Evolutionary conservation across 345 rosid species (phyloP).

Genomic region (Punica granatum): DNA sequence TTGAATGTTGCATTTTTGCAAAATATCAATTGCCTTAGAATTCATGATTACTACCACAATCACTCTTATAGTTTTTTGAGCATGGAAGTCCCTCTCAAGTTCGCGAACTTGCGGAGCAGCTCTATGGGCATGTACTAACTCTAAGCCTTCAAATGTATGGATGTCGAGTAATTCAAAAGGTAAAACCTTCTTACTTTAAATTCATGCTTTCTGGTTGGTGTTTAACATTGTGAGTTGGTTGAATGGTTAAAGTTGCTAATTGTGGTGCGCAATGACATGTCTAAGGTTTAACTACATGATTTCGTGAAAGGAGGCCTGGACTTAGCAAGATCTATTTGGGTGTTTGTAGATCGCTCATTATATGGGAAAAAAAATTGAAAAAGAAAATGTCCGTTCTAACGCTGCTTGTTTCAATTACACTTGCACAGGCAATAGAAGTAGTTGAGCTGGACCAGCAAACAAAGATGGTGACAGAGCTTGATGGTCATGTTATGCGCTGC

Average conservation of each 20-base stretch:
- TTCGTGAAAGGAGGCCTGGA: background rate
- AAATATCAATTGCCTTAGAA: background rate
- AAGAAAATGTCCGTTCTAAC: background rate
- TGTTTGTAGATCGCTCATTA: background rate
- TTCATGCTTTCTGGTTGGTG: background rate
- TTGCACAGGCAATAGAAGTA: conserved; percentile 77
- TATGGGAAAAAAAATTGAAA: background rate
- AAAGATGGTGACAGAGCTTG: conserved; percentile 86
- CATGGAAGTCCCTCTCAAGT: conserved; percentile 81
- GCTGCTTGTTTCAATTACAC: conserved; percentile 10
- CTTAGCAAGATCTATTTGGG: background rate
- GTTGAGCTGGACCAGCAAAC: conserved; percentile 86
- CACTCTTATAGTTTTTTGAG: conserved; percentile 66
- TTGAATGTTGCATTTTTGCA: background rate
- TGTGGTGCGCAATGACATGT: background rate
- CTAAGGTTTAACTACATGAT: background rate
- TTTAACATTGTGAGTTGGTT: background rate
- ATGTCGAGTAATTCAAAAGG: conserved; percentile 97
- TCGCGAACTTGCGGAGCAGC: conserved; percentile 78
- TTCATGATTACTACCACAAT: background rate
- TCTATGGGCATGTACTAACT: conserved; percentile 67
- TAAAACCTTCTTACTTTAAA: conserved; percentile 12
- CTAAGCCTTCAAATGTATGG: conserved; percentile 99
- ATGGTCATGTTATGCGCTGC: conserved; percentile 86
- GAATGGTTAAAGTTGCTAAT: background rate